Conservation (phyloP, 2,329 filamentous ascomycete species). For the Phaeosphaeria sp. region DNA sequence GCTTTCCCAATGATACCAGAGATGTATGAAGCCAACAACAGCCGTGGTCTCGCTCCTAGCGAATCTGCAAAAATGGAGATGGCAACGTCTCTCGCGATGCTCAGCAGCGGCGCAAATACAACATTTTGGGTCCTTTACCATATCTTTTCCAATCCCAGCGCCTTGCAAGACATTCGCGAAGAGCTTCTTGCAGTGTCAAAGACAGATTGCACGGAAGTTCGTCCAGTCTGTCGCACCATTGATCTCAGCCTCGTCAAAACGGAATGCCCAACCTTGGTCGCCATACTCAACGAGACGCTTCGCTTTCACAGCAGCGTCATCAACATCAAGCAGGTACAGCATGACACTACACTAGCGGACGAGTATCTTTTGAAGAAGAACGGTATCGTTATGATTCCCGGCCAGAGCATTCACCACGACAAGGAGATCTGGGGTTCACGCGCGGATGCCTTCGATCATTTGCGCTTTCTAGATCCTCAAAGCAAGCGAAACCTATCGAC, state of each 20-base stretch:
- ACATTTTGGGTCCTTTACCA: constrained; percentile 52
- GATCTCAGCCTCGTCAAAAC: constrained; percentile 45
- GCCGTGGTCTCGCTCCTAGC: constrained; percentile 38
- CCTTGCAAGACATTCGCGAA: constrained; percentile 39
- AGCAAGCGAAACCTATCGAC: constrained; percentile 21
- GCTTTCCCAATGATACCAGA: constrained; percentile 48
- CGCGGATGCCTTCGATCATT: constrained; percentile 41
- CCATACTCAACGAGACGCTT: constrained; percentile 52
- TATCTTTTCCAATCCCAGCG: constrained; percentile 41
- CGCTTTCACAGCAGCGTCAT: constrained; percentile 49
- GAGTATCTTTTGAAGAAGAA: constrained; percentile 48
- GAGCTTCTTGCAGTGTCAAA: constrained; percentile 30
- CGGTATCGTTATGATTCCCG: constrained; percentile 45
- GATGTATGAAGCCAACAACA: constrained; percentile 43
- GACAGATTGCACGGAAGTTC: background rate
- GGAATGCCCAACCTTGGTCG: constrained; percentile 49
- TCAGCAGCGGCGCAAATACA: constrained; percentile 51
- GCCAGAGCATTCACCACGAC: constrained; percentile 39
- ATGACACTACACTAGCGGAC: constrained; percentile 42
- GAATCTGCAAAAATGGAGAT: constrained; percentile 54
- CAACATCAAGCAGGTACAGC: constrained; percentile 45
- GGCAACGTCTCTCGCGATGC: constrained; percentile 49
- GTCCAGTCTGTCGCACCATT: constrained; percentile 16
- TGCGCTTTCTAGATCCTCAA: constrained; percentile 33
- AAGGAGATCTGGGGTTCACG: constrained; percentile 40